Percentiles rank a stretch among this genome's conserved stretches.
These are phyloP conservation scores for Suhomyces atakaporum DNA, from an alignment of 1,139 yeast genomes.

Conservation along the genomic window DNA sequence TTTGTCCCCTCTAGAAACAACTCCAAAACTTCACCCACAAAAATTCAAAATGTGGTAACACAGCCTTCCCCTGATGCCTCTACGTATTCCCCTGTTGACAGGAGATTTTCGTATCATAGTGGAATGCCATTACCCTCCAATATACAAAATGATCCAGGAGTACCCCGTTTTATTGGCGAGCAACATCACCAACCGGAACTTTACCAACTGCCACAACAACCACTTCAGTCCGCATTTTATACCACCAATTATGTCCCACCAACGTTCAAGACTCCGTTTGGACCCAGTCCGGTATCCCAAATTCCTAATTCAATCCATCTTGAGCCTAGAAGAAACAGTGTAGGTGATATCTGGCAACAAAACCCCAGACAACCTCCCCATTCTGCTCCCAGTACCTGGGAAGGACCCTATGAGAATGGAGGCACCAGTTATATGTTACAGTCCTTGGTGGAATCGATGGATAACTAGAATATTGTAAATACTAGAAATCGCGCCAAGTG, in stretches of 20 bases:
- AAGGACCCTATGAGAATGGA: slow-evolving; percentile 1
- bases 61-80: slow-evolving; percentile 4
- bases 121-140: slow-evolving; percentile 7
- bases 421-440: slow-evolving; percentile 35
- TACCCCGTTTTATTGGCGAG: slow-evolving; percentile 9
- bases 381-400: neutral
- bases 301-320: slow-evolving; percentile 3
- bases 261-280: neutral
- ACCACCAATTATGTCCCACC: neutral
- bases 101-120: slow-evolving; percentile 11
- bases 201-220: neutral
- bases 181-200: slow-evolving; percentile 3
- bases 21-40: slow-evolving; percentile 8
- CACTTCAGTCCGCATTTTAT: neutral
- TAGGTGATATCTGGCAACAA: slow-evolving; percentile 7
- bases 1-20: slow-evolving; percentile 11
- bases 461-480: slow-evolving; percentile 23
- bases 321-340: slow-evolving; percentile 9
- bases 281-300: neutral
- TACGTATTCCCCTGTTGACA: slow-evolving; percentile 1
- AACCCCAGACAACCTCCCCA: slow-evolving; percentile 3
- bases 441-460: slow-evolving; percentile 47
- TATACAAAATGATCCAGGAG: slow-evolving; percentile 4
- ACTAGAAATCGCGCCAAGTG: slow-evolving; percentile 3
- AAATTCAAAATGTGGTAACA: slow-evolving; percentile 1